Percentiles rank a stretch among this genome's conserved stretches.
These are phyloP conservation scores for Penicillium sumatraense DNA, from an alignment of 2,329 filamentous ascomycete genomes.

Conservation along the genomic window DNA sequence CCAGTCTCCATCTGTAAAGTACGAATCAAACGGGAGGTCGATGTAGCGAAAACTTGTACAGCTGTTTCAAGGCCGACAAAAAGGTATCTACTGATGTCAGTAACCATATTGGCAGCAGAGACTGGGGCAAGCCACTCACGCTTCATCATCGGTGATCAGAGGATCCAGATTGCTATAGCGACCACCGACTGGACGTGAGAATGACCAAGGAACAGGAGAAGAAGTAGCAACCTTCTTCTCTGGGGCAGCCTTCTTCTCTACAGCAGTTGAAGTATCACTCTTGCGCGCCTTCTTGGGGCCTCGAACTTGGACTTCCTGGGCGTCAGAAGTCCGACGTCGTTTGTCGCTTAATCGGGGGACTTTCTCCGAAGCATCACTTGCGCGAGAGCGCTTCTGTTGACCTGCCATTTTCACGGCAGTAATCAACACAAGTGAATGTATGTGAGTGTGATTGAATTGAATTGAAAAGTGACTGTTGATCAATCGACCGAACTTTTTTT, in stretches of 20 bases:
- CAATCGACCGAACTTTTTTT: not conserved
- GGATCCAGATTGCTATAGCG: conserved; percentile 61
- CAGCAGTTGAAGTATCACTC: conserved; percentile 10
- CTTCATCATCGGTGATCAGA: conserved; percentile 61
- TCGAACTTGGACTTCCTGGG: conserved; percentile 26
- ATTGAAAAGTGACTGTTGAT: not conserved
- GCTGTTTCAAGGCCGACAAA: conserved; percentile 76
- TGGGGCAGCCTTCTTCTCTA: conserved; percentile 18
- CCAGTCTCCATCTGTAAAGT: conserved; percentile 63
- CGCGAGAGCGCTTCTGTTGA: conserved; percentile 36
- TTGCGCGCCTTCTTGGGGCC: conserved; percentile 31
- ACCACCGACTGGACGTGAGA: conserved; percentile 58
- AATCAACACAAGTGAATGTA: too few relatives aligned
- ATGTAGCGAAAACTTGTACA: conserved; percentile 78
- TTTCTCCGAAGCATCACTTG: conserved; percentile 33
- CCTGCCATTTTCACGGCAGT: too few relatives aligned
- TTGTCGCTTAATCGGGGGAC: conserved; percentile 28
- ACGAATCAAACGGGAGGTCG: conserved; percentile 79
- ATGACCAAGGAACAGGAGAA: conserved; percentile 46
- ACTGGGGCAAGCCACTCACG: conserved; percentile 41
- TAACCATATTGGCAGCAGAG: not conserved
- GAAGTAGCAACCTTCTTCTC: conserved; percentile 21
- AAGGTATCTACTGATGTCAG: conserved; percentile 61
- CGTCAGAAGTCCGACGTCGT: conserved; percentile 35
- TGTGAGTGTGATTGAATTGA: too few relatives aligned